Percentiles rank a stretch among this genome's conserved stretches.
These are phyloP conservation scores for Cladophialophora bantiana DNA, from an alignment of 2,329 filamentous ascomycete species.

Conservation along the genomic window DNA sequence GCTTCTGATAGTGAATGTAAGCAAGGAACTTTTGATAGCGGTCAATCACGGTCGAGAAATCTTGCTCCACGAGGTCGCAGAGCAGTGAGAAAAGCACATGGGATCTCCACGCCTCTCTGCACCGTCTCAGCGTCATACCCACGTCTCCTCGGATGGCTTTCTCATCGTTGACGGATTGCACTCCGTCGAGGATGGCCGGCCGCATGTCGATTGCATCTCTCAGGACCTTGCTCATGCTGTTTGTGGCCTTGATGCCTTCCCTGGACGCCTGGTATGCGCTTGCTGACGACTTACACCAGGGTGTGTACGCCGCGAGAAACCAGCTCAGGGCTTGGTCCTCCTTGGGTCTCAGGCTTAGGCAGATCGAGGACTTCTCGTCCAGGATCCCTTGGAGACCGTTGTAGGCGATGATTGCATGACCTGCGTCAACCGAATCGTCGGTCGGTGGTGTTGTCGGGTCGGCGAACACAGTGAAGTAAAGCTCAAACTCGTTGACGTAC, in stretches of 20 bases:
- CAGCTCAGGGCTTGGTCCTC: conserved; percentile 37
- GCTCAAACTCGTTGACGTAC: conserved; percentile 36
- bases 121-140: conserved; percentile 39
- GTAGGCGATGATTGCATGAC: conserved; percentile 28
- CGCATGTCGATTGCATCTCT: conserved; percentile 38
- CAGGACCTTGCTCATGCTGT: conserved; percentile 40
- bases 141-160: conserved; percentile 37
- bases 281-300: conserved; percentile 28
- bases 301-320: conserved; percentile 41
- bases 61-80: conserved; percentile 30
- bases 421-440: conserved; percentile 7
- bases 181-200: conserved; percentile 25
- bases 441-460: conserved; percentile 25
- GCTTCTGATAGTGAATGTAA: conserved; percentile 58
- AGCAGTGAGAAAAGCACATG: conserved; percentile 38
- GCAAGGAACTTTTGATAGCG: conserved; percentile 62
- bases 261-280: conserved; percentile 38
- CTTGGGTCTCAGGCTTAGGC: conserved; percentile 32
- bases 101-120: conserved; percentile 37
- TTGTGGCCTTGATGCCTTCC: conserved; percentile 42
- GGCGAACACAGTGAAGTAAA: conserved; percentile 39
- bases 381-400: conserved; percentile 30
- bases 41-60: conserved; percentile 33
- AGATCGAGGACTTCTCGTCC: conserved; percentile 33
- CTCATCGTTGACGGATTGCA: conserved; percentile 27